A percentile compares a stretch with the other conserved stretches of the same genome.
phyloP scores from a whole-genome alignment of 163 green algal genomes.

The Prototheca wickerhamii region DNA sequence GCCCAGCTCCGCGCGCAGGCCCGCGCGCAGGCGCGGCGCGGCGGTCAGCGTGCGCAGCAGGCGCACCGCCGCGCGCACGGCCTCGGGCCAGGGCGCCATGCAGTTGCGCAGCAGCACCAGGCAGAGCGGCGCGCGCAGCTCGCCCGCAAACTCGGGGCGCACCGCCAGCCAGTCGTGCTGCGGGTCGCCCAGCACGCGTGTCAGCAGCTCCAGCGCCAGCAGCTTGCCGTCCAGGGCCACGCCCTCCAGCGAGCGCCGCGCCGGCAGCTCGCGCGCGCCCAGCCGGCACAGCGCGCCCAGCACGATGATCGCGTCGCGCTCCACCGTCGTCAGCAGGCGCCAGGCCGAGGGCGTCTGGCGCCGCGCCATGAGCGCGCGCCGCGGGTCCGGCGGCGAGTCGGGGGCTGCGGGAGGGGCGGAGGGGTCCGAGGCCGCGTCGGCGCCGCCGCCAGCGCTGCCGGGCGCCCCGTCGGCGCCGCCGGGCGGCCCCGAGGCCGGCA shows the following conservation, averaged over 20 bases:
- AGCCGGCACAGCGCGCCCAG: constrained; percentile 47
- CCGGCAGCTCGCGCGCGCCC: neutral
- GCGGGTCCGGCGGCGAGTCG: constrained; percentile 28
- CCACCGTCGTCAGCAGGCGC: constrained; percentile 43
- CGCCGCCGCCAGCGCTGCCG: neutral
- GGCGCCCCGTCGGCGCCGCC: neutral
- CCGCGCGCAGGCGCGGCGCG: constrained; percentile 30
- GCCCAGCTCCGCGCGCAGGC: constrained; percentile 75
- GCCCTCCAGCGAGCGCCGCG: neutral
- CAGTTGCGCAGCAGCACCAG: constrained; percentile 76
- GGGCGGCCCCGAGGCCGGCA: neutral
- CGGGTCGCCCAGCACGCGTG: constrained; percentile 53
- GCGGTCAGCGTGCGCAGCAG: constrained; percentile 18
- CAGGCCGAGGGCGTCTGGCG: constrained; percentile 23
- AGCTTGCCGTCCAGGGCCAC: constrained; percentile 57
- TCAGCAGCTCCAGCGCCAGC: constrained; percentile 75
- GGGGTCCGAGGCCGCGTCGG: no score
- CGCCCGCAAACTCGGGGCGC: constrained; percentile 35
- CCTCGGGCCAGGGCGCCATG: constrained; percentile 32
- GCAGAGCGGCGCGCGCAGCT: constrained; percentile 78
- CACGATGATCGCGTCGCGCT: constrained; percentile 72
- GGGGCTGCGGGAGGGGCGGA: no score
- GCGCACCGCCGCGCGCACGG: constrained; percentile 11
- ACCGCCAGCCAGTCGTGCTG: constrained; percentile 62
- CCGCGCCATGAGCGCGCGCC: constrained; percentile 36